These are phyloP conservation scores for Curvularia lunata DNA, from an alignment of 2,329 filamentous ascomycete genomes.

Conservation along the genomic window DNA sequence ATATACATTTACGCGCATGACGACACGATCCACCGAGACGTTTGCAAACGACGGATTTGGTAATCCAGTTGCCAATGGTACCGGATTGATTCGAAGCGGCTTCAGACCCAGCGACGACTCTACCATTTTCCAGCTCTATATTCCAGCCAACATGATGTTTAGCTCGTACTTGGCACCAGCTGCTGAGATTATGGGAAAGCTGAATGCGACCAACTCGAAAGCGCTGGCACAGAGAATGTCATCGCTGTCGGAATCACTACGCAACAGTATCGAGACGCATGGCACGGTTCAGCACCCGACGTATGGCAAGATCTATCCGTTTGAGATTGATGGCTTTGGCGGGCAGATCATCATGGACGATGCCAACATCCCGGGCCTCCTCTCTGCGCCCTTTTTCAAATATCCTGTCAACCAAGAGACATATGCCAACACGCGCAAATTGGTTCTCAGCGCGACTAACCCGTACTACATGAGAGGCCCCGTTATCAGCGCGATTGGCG, in stretches of 20 bases:
- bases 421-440: slow-evolving; percentile 55
- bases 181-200: slow-evolving; percentile 59
- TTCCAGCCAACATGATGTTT: slow-evolving; percentile 73
- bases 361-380: slow-evolving; percentile 71
- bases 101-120: slow-evolving; percentile 60
- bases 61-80: slow-evolving; percentile 57
- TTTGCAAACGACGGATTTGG: slow-evolving; percentile 61
- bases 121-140: slow-evolving; percentile 58
- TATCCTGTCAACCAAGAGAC: slow-evolving; percentile 56
- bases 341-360: slow-evolving; percentile 70
- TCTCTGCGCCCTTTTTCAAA: slow-evolving; percentile 69
- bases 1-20: slow-evolving; percentile 55
- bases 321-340: slow-evolving; percentile 57
- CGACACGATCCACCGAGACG: slow-evolving; percentile 55
- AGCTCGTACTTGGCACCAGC: slow-evolving; percentile 65
- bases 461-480: slow-evolving; percentile 60
- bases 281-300: slow-evolving; percentile 50
- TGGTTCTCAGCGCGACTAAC: slow-evolving; percentile 55
- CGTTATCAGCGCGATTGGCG: slow-evolving; percentile 56
- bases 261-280: slow-evolving; percentile 53
- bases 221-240: slow-evolving; percentile 65
- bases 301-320: slow-evolving; percentile 55
- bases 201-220: slow-evolving; percentile 52
- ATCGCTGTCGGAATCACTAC: slow-evolving; percentile 57
- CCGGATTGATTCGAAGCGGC: slow-evolving; percentile 57